A percentile compares a stretch with the other conserved stretches of the same genome.
phyloP scores from a whole-genome alignment of 495 filamentous ascomycete species.

The Neurospora sp. region DNA sequence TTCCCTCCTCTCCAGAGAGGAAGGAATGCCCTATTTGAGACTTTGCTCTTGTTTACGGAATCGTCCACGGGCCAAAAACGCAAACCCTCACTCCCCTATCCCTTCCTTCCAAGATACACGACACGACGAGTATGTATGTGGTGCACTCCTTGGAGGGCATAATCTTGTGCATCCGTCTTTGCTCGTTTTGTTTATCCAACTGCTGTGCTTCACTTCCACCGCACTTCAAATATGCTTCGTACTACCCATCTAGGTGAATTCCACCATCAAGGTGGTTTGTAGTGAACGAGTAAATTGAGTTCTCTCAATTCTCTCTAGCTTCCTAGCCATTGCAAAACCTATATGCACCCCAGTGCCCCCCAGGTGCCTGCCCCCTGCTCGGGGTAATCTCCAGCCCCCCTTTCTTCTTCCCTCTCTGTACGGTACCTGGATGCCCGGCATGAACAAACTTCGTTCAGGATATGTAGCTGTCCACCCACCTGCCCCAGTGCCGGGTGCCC shows the following conservation, averaged over 20 bases:
- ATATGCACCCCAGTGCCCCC: not conserved
- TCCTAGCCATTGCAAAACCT: not conserved
- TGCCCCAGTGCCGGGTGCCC: not conserved
- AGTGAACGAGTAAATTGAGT: not conserved
- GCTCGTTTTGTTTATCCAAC: not conserved
- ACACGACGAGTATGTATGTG: not conserved
- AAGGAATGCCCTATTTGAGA: not conserved
- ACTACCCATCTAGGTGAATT: not conserved
- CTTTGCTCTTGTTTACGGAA: not conserved
- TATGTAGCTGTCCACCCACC: not conserved
- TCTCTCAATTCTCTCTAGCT: not conserved
- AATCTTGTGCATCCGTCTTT: not conserved
- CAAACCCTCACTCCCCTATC: not conserved
- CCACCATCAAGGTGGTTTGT: not conserved
- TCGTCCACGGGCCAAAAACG: not conserved
- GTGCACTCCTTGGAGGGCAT: not conserved
- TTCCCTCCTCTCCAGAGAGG: not conserved
- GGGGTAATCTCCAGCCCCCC: not conserved
- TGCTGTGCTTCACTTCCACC: not conserved
- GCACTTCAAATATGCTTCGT: not conserved
- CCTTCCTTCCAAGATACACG: not conserved
- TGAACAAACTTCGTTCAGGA: not conserved
- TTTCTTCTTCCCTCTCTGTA: not conserved
- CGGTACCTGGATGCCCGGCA: not conserved
- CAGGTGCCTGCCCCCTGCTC: not conserved